A percentile compares a stretch with the other conserved stretches of the same genome.
Evolutionary conservation across 1,284 basidiomycete genomes (phyloP).

Genomic region (Coniferiporia sulphurascens): DNA sequence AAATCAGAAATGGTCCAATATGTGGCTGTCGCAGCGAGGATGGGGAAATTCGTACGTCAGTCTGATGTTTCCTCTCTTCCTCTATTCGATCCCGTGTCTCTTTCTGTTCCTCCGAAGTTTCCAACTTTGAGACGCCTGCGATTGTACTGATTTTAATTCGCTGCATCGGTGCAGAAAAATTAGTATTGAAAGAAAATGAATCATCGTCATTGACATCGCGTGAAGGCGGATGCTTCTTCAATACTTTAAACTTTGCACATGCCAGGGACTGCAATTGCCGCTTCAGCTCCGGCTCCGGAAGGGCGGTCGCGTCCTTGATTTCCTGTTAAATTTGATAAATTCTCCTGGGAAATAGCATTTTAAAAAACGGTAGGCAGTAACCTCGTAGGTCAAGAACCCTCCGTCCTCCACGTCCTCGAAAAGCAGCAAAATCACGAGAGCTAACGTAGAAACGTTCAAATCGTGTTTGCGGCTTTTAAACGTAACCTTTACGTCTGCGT

Average conservation of each 20-base stretch:
- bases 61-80: conserved; percentile 88
- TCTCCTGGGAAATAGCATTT: neutral
- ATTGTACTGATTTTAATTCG: conserved; percentile 95
- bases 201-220: conserved; percentile 77
- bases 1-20: conserved; percentile 7
- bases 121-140: conserved; percentile 65
- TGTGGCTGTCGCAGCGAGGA: neutral
- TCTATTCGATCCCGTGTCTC: conserved; percentile 91
- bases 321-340: conserved; percentile 31
- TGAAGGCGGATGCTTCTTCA: conserved; percentile 88
- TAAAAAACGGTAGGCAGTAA: conserved; percentile 29
- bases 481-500: conserved; percentile 80
- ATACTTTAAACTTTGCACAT: conserved; percentile 93
- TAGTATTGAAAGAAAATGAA: conserved; percentile 84
- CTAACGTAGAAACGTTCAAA: conserved; percentile 90
- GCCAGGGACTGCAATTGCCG: conserved; percentile 94
- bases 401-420: conserved; percentile 74
- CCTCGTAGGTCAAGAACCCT: conserved; percentile 71
- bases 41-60: conserved; percentile 59
- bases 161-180: conserved; percentile 78
- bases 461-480: conserved; percentile 87
- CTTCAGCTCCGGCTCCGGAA: conserved; percentile 78
- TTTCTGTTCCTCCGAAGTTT: conserved; percentile 82
- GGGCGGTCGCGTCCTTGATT: conserved; percentile 54
- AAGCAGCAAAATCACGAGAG: conserved; percentile 82